These are phyloP conservation scores for Mucor indicus DNA, from an alignment of 371 early-diverging fungal species.

Conservation along the genomic window DNA sequence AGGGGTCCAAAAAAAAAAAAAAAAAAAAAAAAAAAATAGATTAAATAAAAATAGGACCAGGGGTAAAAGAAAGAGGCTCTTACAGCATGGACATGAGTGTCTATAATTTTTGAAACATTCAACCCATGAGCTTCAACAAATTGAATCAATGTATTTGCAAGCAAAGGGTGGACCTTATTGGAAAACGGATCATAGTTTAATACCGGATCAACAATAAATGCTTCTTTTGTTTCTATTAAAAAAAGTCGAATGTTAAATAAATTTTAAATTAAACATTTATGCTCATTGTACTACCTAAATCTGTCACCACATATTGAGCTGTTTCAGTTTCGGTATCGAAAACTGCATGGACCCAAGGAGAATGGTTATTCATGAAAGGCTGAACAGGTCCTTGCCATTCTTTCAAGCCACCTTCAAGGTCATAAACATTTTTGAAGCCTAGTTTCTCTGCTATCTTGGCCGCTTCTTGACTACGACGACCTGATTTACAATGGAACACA, in stretches of 20 bases:
- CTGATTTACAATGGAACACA: slow-evolving; percentile 43
- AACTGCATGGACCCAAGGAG: slow-evolving; percentile 45
- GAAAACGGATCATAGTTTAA: slow-evolving; percentile 42
- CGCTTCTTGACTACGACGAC: slow-evolving; percentile 35
- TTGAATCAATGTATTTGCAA: slow-evolving; percentile 27
- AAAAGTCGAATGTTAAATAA: neutral
- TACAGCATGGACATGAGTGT: slow-evolving; percentile 51
- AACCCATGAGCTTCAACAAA: slow-evolving; percentile 29
- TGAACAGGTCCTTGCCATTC: slow-evolving; percentile 36
- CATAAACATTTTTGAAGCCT: slow-evolving; percentile 33
- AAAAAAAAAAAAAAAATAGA: too few relatives aligned
- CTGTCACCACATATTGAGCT: slow-evolving; percentile 43
- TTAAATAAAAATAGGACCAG: too few relatives aligned
- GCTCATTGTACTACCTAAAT: slow-evolving; percentile 25
- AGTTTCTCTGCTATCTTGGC: slow-evolving; percentile 22
- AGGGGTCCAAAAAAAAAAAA: too few relatives aligned
- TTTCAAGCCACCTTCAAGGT: slow-evolving; percentile 32
- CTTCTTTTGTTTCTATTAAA: slow-evolving; percentile 33
- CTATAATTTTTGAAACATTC: slow-evolving; percentile 44
- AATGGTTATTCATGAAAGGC: slow-evolving; percentile 40
- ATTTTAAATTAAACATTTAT: neutral
- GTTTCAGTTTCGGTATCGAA: slow-evolving; percentile 44
- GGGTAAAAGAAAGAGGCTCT: too few relatives aligned
- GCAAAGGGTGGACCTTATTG: slow-evolving; percentile 19
- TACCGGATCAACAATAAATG: slow-evolving; percentile 43